Conservation (phyloP, 2,329 filamentous ascomycete species). For the Aspergillus unguis region DNA sequence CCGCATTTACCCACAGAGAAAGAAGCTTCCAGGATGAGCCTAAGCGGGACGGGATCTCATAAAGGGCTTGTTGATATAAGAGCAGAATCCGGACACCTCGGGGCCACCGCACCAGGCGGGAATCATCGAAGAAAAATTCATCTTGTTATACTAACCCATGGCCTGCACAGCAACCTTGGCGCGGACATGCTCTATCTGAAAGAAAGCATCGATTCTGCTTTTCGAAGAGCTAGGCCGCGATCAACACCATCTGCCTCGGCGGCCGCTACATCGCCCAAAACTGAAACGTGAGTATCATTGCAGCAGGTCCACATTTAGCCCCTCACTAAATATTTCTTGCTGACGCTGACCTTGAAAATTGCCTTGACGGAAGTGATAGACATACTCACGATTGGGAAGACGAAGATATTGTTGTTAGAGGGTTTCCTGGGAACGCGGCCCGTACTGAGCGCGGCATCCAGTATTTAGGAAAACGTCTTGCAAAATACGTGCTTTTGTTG, state of each 20-base stretch:
- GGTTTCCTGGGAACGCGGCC: slow-evolving; percentile 84
- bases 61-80: slow-evolving; percentile 24
- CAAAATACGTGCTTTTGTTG: slow-evolving; percentile 82
- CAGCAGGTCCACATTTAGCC: background rate
- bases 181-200: slow-evolving; percentile 97
- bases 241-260: no score
- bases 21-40: slow-evolving; percentile 6
- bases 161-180: slow-evolving; percentile 90
- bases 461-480: slow-evolving; percentile 90
- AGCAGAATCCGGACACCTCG: background rate
- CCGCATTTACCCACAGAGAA: slow-evolving; percentile 63
- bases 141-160: slow-evolving; percentile 88
- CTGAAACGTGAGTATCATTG: no score
- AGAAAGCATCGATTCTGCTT: slow-evolving; percentile 77
- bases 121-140: slow-evolving; percentile 60
- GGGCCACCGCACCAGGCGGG: slow-evolving; percentile 14
- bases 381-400: slow-evolving; percentile 39
- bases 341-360: background rate
- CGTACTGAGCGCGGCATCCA: slow-evolving; percentile 94
- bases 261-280: no score
- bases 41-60: no score
- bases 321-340: background rate
- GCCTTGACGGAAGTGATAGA: background rate
- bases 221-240: slow-evolving; percentile 56
- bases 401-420: slow-evolving; percentile 80